A percentile compares a stretch with the other conserved stretches of the same genome.
These are phyloP conservation scores for Dendrocalamus latiflorus DNA, from an alignment of 202 grass and related monocot species.

Conservation along the genomic window DNA sequence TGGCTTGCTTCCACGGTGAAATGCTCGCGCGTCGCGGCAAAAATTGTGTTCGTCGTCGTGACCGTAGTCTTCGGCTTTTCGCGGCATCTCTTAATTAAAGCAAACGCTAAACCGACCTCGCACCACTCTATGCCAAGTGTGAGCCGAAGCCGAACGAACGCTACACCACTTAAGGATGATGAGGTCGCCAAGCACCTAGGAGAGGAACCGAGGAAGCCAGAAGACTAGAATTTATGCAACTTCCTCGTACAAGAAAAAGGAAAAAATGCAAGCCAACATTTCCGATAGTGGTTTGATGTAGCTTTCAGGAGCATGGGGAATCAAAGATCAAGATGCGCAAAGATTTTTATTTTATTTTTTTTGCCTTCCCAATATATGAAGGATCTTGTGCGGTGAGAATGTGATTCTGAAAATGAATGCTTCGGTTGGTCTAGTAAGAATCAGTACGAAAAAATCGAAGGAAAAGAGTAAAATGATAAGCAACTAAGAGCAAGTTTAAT, in stretches of 20 bases:
- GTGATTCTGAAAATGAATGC: not conserved
- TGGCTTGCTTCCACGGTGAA: too few species aligned
- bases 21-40: too few species aligned
- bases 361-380: not conserved
- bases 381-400: not conserved
- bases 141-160: not conserved
- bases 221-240: too few species aligned
- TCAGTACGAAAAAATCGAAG: not conserved
- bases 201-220: not conserved
- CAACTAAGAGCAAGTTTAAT: too few species aligned
- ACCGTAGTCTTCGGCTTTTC: conserved; percentile 40
- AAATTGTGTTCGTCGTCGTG: not conserved
- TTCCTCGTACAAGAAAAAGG: too few species aligned
- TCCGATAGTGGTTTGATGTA: too few species aligned
- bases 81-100: conserved; percentile 60
- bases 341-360: too few species aligned
- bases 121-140: conserved; percentile 21
- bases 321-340: not conserved
- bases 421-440: not conserved
- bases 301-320: conserved; percentile 28
- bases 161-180: not conserved
- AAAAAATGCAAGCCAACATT: too few species aligned
- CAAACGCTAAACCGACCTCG: conserved; percentile 67
- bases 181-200: conserved; percentile 22
- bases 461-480: too few species aligned